These are phyloP conservation scores for Balansia obtecta DNA, from an alignment of 2,329 filamentous ascomycete species.

Conservation along the genomic window DNA sequence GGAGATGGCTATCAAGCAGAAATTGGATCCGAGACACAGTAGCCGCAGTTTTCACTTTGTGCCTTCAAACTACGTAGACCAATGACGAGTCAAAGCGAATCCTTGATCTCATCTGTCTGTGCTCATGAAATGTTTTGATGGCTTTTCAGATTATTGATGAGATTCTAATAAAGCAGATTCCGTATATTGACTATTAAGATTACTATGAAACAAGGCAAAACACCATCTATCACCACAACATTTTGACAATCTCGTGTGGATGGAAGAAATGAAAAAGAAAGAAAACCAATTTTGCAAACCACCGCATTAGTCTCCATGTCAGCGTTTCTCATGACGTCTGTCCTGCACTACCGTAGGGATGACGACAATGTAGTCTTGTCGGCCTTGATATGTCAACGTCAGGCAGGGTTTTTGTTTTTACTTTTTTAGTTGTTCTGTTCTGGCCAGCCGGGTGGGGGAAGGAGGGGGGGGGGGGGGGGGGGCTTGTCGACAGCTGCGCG, in stretches of 20 bases:
- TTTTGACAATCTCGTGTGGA: background rate
- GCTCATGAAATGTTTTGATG: background rate
- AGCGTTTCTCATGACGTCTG: background rate
- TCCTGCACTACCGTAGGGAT: background rate
- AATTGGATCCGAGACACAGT: slow-evolving; percentile 18
- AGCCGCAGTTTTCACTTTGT: slow-evolving; percentile 10
- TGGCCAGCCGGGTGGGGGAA: too few relatives aligned
- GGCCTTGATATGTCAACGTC: background rate
- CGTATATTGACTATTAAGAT: too few relatives aligned
- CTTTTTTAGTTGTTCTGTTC: background rate
- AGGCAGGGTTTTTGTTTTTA: background rate
- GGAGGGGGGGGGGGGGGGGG: too few relatives aligned
- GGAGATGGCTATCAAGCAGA: slow-evolving; percentile 15
- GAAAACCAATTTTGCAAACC: background rate
- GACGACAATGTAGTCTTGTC: background rate
- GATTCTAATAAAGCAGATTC: too few relatives aligned
- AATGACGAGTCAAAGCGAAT: slow-evolving; percentile 3
- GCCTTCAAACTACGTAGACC: background rate
- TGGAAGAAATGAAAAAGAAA: background rate
- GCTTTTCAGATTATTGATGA: background rate
- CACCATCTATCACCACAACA: too few relatives aligned
- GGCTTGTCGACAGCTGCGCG: background rate
- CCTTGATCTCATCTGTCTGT: background rate
- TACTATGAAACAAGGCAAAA: background rate
- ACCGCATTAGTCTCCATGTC: background rate